Evolutionary conservation across 768 basidiomycete genomes (phyloP).

Genomic region (Termitomyces bulborhizus): DNA sequence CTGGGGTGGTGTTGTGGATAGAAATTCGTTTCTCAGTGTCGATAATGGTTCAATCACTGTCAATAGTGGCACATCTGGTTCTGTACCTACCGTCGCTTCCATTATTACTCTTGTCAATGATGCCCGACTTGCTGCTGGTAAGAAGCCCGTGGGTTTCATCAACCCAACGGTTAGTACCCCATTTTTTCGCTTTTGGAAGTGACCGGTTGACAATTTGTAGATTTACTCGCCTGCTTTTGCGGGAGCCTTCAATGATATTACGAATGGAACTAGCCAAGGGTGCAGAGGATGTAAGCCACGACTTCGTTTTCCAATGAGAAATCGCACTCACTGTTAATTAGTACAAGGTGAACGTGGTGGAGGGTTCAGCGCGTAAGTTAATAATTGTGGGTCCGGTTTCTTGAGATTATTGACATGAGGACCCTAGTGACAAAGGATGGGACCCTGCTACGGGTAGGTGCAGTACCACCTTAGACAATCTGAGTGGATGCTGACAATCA

Average conservation of each 20-base stretch:
- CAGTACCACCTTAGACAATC: neutral
- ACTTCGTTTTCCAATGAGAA: neutral
- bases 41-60: conserved; percentile 20
- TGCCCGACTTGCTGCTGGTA: conserved; percentile 27
- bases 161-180: conserved; percentile 30
- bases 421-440: conserved; percentile 30
- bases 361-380: conserved; percentile 28
- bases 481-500: neutral
- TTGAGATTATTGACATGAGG: neutral
- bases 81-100: conserved; percentile 26
- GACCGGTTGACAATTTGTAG: conserved; percentile 5
- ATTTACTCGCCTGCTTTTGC: conserved; percentile 26
- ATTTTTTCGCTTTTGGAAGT: neutral
- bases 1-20: neutral
- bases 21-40: conserved; percentile 13
- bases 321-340: conserved; percentile 2
- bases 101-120: conserved; percentile 34
- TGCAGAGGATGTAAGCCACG: conserved; percentile 31
- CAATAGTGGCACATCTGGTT: conserved; percentile 26
- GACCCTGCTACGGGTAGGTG: conserved; percentile 35
- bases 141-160: conserved; percentile 35
- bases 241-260: conserved; percentile 35
- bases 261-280: conserved; percentile 36
- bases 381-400: neutral
- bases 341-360: conserved; percentile 27